Evolutionary conservation across 805 yeast species (phyloP).

Genomic region (Metschnikowia baotianmanensis): DNA sequence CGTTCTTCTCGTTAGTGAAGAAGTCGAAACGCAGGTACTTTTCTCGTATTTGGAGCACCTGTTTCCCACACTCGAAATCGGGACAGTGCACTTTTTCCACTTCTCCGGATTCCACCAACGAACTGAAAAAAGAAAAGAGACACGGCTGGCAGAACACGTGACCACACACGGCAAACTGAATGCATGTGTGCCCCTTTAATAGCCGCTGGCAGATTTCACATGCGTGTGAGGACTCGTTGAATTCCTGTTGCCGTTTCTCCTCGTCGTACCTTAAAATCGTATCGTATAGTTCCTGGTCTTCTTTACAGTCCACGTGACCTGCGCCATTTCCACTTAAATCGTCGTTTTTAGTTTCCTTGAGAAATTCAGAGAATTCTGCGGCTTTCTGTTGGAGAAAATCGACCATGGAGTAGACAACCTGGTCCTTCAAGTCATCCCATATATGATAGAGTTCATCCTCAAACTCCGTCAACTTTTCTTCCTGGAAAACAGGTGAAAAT

Average conservation of each 20-base stretch:
- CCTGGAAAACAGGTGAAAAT: constrained; percentile 29
- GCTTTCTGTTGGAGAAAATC: constrained; percentile 27
- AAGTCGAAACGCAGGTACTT: constrained; percentile 20
- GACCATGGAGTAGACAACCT: constrained; percentile 43
- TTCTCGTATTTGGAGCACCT: constrained; percentile 17
- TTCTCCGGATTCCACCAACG: constrained; percentile 46
- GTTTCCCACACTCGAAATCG: constrained; percentile 45
- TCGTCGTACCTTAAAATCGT: constrained; percentile 22
- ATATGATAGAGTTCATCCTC: constrained; percentile 21
- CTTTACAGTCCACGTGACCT: constrained; percentile 6
- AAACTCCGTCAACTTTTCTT: constrained; percentile 16
- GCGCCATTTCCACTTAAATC: no score
- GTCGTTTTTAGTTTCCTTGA: no score
- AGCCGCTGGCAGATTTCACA: constrained; percentile 60
- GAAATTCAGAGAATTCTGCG: background rate
- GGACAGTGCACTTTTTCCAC: constrained; percentile 58
- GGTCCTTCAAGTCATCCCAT: constrained; percentile 37
- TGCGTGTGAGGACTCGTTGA: constrained; percentile 36
- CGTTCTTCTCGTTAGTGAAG: constrained; percentile 15
- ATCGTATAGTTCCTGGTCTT: constrained; percentile 14
- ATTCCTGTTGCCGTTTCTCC: constrained; percentile 22
- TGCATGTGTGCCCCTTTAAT: constrained; percentile 43
- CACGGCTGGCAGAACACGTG: constrained; percentile 19
- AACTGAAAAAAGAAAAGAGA: constrained; percentile 16
- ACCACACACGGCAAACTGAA: constrained; percentile 26